These are phyloP conservation scores for Przewalskia tangutica DNA, from an alignment of 257 asterid species.

Conservation along the genomic window DNA sequence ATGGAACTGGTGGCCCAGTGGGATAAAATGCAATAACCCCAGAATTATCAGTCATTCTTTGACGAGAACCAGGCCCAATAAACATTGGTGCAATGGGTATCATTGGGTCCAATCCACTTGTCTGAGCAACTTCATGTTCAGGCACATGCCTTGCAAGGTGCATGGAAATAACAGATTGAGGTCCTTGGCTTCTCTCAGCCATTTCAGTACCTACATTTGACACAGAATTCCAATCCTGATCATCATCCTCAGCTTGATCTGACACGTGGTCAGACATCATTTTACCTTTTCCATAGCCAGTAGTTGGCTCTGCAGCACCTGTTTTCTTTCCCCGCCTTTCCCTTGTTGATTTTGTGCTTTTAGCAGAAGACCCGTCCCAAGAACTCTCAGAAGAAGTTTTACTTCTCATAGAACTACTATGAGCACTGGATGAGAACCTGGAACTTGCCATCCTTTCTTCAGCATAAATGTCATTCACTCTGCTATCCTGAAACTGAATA, in stretches of 20 bases:
- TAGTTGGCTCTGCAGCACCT: slow-evolving; percentile 19
- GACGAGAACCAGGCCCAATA: slow-evolving; percentile 54
- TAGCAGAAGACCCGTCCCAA: slow-evolving; percentile 36
- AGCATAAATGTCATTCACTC: slow-evolving; percentile 41
- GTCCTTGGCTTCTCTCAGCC: slow-evolving; percentile 39
- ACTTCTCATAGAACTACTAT: slow-evolving; percentile 33
- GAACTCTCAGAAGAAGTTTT: slow-evolving; percentile 43
- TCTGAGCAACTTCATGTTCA: slow-evolving; percentile 56
- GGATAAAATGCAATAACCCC: slow-evolving; percentile 77
- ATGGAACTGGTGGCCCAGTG: slow-evolving; percentile 97
- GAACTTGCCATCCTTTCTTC: slow-evolving; percentile 46
- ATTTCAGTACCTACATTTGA: slow-evolving; percentile 33
- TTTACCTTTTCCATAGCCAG: slow-evolving; percentile 54
- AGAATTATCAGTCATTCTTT: slow-evolving; percentile 51
- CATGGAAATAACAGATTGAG: slow-evolving; percentile 43
- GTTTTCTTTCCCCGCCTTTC: slow-evolving; percentile 38
- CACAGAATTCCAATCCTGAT: slow-evolving; percentile 43
- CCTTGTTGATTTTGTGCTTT: slow-evolving; percentile 25
- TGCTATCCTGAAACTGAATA: slow-evolving; percentile 40
- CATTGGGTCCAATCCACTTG: slow-evolving; percentile 66
- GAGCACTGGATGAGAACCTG: slow-evolving; percentile 36
- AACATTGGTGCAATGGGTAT: slow-evolving; percentile 72
- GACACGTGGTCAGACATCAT: slow-evolving; percentile 34
- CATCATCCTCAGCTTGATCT: slow-evolving; percentile 47
- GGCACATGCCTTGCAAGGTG: slow-evolving; percentile 46